Percentiles rank a stretch among this genome's conserved stretches.
Evolutionary conservation across 441 rosid genomes (phyloP).

Genomic region (Bruguiera hainesii): DNA sequence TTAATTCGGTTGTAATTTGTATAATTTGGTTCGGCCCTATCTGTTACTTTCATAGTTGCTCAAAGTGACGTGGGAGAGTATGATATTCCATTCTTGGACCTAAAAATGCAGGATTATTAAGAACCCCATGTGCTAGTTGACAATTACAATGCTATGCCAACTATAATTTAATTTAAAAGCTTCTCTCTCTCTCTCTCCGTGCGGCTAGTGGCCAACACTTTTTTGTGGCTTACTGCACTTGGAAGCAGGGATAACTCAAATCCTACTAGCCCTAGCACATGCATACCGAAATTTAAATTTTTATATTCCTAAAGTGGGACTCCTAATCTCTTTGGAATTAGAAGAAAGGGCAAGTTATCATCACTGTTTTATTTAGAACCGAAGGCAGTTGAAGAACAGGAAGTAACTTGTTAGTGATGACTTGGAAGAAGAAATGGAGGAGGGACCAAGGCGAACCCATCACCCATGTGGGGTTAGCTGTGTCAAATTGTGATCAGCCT

Average conservation of each 20-base stretch:
- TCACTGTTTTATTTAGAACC: too few relatives aligned
- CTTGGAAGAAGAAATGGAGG: neutral
- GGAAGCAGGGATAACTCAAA: constrained; percentile 29
- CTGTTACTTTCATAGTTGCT: too few relatives aligned
- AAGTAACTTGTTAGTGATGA: too few relatives aligned
- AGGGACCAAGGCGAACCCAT: neutral
- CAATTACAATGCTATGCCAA: constrained; percentile 20
- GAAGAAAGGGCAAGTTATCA: neutral
- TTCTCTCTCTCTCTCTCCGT: too few relatives aligned
- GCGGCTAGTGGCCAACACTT: constrained; percentile 29
- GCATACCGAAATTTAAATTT: constrained; percentile 15
- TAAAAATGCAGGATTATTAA: constrained; percentile 7
- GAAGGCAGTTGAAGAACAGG: too few relatives aligned
- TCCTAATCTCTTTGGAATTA: neutral
- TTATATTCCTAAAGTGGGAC: constrained; percentile 9
- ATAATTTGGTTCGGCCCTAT: too few relatives aligned
- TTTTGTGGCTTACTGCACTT: constrained; percentile 3
- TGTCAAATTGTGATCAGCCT: constrained; percentile 2
- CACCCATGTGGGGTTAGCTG: constrained; percentile 22
- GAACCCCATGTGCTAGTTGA: constrained; percentile 37
- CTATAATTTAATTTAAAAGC: neutral
- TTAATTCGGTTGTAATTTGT: too few relatives aligned
- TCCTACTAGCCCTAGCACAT: constrained; percentile 33
- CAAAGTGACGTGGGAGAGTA: too few relatives aligned
- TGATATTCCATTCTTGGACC: too few relatives aligned